phyloP scores from a whole-genome alignment of 805 yeast species.

The Lipomyces japonicus region DNA sequence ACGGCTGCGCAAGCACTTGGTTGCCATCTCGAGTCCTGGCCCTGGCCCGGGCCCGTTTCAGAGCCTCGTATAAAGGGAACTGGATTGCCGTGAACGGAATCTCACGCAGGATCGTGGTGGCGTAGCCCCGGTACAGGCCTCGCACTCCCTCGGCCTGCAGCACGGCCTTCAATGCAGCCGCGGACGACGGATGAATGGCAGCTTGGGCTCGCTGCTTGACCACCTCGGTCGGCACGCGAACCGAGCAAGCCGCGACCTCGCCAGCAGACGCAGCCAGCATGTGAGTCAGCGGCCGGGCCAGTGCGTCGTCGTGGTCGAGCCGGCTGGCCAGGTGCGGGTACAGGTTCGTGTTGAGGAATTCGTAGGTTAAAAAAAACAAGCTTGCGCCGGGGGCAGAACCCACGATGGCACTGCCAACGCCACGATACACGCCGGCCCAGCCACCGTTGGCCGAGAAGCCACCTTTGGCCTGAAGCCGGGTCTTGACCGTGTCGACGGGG shows the following conservation, averaged over 20 bases:
- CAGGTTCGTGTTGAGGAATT: conserved; percentile 52
- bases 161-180: conserved; percentile 61
- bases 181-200: conserved; percentile 50
- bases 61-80: conserved; percentile 84
- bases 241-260: conserved; percentile 87
- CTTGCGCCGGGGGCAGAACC: conserved; percentile 92
- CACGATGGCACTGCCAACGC: conserved; percentile 86
- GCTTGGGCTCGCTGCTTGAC: conserved; percentile 94
- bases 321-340: conserved; percentile 27
- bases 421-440: conserved; percentile 83
- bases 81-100: conserved; percentile 96
- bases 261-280: conserved; percentile 88
- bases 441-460: conserved; percentile 94
- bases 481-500: conserved; percentile 93
- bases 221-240: conserved; percentile 95
- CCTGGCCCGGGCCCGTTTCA: conserved; percentile 61
- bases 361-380: conserved; percentile 78
- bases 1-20: conserved; percentile 51
- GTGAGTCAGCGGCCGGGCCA: conserved; percentile 52
- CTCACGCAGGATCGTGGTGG: conserved; percentile 87
- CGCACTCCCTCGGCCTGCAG: conserved; percentile 71
- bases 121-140: conserved; percentile 91
- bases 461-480: conserved; percentile 90
- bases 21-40: conserved; percentile 34
- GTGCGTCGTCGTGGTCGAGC: too few relatives aligned